phyloP scores from a whole-genome alignment of 768 basidiomycete species.

The Calvatia gigantea region DNA sequence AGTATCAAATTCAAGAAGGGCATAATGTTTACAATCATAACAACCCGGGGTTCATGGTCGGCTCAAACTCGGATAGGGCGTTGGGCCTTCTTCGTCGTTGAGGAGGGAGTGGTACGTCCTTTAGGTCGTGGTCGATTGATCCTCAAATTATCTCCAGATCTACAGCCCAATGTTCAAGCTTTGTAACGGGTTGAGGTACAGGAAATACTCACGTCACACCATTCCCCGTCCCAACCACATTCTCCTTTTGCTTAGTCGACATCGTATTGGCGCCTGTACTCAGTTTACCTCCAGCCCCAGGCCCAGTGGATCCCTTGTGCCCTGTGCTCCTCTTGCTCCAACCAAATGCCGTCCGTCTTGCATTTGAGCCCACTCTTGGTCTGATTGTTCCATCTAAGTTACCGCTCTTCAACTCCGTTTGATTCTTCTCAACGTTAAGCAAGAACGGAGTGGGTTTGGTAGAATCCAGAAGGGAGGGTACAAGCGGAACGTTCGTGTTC shows the following conservation, averaged over 20 bases:
- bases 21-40: not conserved
- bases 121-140: slow-evolving; percentile 49
- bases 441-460: slow-evolving; percentile 41
- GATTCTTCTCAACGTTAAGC: slow-evolving; percentile 21
- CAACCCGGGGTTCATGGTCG: not conserved
- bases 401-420: slow-evolving; percentile 37
- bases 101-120: slow-evolving; percentile 42
- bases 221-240: slow-evolving; percentile 33
- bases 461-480: slow-evolving; percentile 33
- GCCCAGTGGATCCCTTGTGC: slow-evolving; percentile 27
- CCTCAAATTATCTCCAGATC: slow-evolving; percentile 44
- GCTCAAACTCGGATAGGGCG: slow-evolving; percentile 34
- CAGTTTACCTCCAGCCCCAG: not conserved
- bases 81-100: slow-evolving; percentile 19
- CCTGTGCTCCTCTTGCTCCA: slow-evolving; percentile 61
- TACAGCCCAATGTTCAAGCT: slow-evolving; percentile 18
- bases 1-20: not conserved
- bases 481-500: slow-evolving; percentile 30
- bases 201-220: slow-evolving; percentile 53
- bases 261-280: not conserved
- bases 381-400: slow-evolving; percentile 34
- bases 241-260: slow-evolving; percentile 56
- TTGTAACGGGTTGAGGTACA: not conserved
- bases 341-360: slow-evolving; percentile 55
- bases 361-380: slow-evolving; percentile 51